A percentile compares a stretch with the other conserved stretches of the same genome.
Conservation (phyloP, 495 filamentous ascomycete genomes). For the Penicillium paradoxum region DNA sequence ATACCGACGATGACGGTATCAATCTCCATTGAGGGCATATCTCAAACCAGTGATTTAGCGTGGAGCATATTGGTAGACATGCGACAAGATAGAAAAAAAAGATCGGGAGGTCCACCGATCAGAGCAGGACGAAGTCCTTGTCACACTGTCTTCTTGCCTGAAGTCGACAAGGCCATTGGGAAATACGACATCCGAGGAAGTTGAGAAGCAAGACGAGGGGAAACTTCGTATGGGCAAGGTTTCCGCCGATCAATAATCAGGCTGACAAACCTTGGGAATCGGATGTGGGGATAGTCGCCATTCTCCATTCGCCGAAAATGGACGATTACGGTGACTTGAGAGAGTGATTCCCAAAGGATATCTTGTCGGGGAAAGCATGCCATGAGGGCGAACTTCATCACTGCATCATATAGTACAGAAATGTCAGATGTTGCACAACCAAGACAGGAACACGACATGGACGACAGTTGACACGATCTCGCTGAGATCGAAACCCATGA, state of each 20-base stretch:
- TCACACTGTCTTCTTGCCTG: slow-evolving; percentile 20
- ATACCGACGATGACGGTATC: slow-evolving; percentile 48
- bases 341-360: not conserved
- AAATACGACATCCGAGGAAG: slow-evolving; percentile 9
- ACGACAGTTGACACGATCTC: not conserved
- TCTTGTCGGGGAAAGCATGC: not conserved
- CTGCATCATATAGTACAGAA: not conserved
- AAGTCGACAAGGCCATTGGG: slow-evolving; percentile 24
- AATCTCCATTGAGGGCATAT: slow-evolving; percentile 37
- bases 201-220: slow-evolving; percentile 4
- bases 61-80: slow-evolving; percentile 36
- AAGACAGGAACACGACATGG: too few relatives aligned
- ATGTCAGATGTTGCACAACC: too few relatives aligned
- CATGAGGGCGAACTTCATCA: not conserved
- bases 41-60: slow-evolving; percentile 25
- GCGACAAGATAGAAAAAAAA: slow-evolving; percentile 6
- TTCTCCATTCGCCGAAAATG: slow-evolving; percentile 2
- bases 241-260: slow-evolving; percentile 22
- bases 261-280: slow-evolving; percentile 22
- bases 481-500: not conserved
- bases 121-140: not conserved
- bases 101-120: not conserved
- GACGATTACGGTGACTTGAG: not conserved
- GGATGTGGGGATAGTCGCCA: slow-evolving; percentile 9
- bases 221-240: slow-evolving; percentile 1